Conservation (phyloP, 208 protist genomes). For the Trypanosoma melophagium region DNA sequence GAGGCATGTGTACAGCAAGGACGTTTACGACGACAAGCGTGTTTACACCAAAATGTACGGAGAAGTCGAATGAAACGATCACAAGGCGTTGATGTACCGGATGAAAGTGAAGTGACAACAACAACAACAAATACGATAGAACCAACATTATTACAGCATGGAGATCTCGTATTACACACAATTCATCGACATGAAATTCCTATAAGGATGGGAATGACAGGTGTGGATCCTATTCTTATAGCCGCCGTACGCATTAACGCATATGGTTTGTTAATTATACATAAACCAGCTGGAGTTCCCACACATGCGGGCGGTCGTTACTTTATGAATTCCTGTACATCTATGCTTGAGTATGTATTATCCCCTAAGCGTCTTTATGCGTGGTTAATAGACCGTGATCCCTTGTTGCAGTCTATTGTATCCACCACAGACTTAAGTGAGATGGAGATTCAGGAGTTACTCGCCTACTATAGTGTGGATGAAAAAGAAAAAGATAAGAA, state of each 20-base stretch:
- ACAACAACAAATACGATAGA: background rate
- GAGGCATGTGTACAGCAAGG: constrained; percentile 72
- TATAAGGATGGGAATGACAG: constrained; percentile 61
- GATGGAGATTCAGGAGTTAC: constrained; percentile 56
- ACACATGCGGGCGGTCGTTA: constrained; percentile 91
- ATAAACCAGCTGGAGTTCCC: constrained; percentile 79
- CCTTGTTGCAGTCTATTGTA: constrained; percentile 73
- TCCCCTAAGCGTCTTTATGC: constrained; percentile 64
- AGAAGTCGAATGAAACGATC: constrained; percentile 30
- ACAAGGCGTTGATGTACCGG: constrained; percentile 8
- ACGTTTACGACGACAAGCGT: constrained; percentile 42
- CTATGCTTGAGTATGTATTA: constrained; percentile 88
- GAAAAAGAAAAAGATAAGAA: background rate
- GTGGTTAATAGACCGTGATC: constrained; percentile 59
- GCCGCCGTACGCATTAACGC: constrained; percentile 50
- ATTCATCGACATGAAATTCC: constrained; percentile 95
- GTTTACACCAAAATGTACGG: constrained; percentile 17
- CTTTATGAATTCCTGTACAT: constrained; percentile 89
- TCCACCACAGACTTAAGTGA: constrained; percentile 41
- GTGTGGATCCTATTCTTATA: constrained; percentile 52
- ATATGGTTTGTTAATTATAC: constrained; percentile 64
- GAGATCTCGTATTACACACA: constrained; percentile 86
- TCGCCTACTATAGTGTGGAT: constrained; percentile 48
- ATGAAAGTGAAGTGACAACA: background rate
- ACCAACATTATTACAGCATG: constrained; percentile 40